Evolutionary conservation across 176 grass and related monocot species (phyloP), one percentile per base, ranked within the genome.

Genomic region (Carex kokanica): DNA sequence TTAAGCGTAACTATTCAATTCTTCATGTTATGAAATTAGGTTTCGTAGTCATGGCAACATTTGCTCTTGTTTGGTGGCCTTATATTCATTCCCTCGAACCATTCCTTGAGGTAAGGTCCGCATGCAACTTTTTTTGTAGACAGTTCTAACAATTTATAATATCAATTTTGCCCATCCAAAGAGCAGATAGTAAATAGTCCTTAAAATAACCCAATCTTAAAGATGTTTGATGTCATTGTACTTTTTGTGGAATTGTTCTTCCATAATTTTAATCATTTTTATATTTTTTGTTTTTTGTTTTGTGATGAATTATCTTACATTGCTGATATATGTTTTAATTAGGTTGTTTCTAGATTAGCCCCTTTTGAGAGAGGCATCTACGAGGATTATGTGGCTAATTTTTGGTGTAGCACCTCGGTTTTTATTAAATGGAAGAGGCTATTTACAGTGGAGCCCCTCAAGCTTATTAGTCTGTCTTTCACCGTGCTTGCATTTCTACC

Each of bases 301-400:
- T 18, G 8, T 54, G 51, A 60, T 89, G 78, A 88, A 80, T 58
- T 53, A 79, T 10, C 74, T 75, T 70, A 58, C 0, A 81, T 16
- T 87, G 20, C 63, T 66, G 72, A 18, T 49, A 36, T 62, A 8
- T 54, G 78, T 71, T 85, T 71, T 85, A 87, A 72, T 29, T 80
- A 98, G 95, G 95, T 95, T 53, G 38, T 98, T 69, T 90, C 84
- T 64, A 74, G 91, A 65, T 86, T 98, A 82, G 92, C 95, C 85
- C 95, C 92, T 47, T 98, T 98, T 86, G 95, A 98, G 82, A 91
- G 95, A 87, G 95, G 95, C 45, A 79, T 98, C 73, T 98, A 92
- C 27, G 92, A 98, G 84, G 95, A 98, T 84, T 98, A 95, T 31
- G 95, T 98, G 34, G 89, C 95, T 40, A 98, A 98, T 80, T 98